phyloP scores from a whole-genome alignment of 78 protist genomes.

The Dictyostelium firmibasis region DNA sequence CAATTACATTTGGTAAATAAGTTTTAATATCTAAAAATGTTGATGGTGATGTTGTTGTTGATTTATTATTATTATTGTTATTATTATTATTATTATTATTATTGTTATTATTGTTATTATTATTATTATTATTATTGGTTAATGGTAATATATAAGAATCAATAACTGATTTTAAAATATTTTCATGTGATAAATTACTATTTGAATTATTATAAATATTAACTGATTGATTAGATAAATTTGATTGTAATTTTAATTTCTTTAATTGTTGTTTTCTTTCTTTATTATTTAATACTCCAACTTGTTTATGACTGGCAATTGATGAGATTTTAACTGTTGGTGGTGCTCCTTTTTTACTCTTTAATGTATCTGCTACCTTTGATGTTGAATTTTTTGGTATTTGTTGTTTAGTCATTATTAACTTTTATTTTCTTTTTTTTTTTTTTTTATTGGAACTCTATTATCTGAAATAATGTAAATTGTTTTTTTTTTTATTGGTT shows the following conservation, averaged over 20 bases:
- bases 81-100: too few relatives aligned
- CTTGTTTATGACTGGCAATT: not conserved
- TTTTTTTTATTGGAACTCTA: not conserved
- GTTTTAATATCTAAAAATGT: constrained; percentile 8
- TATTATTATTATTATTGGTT: not conserved
- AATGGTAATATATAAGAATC: constrained; percentile 33
- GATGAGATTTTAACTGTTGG: not conserved
- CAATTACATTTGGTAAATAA: not conserved
- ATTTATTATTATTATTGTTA: not conserved
- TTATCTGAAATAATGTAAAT: too few relatives aligned
- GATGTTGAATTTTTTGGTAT: not conserved
- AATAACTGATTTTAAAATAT: constrained; percentile 8
- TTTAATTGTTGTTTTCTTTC: not conserved
- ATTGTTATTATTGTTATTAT: not conserved
- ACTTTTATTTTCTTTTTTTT: not conserved
- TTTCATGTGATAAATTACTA: constrained; percentile 10
- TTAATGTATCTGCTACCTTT: not conserved
- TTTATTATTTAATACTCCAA: not conserved
- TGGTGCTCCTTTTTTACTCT: not conserved
- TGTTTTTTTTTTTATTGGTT: not conserved
- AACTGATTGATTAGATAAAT: not conserved
- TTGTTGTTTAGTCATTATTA: not conserved
- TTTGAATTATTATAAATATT: not conserved
- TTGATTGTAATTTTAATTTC: not conserved
- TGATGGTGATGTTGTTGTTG: not conserved